These are phyloP conservation scores for Takakia lepidozioides DNA, from an alignment of 225 moss, liverwort and hornwort genomes.

Conservation along the genomic window DNA sequence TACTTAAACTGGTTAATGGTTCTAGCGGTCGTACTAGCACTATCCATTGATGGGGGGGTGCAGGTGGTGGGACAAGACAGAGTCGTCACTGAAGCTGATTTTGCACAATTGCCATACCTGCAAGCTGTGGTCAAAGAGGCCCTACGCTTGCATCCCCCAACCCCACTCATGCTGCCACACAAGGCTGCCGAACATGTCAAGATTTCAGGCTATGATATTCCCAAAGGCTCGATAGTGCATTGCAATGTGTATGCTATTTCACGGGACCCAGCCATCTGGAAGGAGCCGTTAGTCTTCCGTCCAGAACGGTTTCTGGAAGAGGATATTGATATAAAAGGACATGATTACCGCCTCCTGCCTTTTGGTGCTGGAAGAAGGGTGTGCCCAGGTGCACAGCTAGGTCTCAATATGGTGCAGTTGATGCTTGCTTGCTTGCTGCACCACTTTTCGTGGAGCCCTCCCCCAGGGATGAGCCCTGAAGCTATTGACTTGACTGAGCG, in stretches of 20 bases:
- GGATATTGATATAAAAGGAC: conserved; percentile 82
- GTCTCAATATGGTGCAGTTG: conserved; percentile 69
- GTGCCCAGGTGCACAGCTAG: conserved; percentile 89
- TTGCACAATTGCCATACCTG: conserved; percentile 57
- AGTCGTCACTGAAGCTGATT: conserved; percentile 56
- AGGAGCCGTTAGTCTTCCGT: conserved; percentile 48
- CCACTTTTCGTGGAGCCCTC: conserved; percentile 61
- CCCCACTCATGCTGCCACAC: conserved; percentile 91
- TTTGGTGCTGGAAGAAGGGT: conserved; percentile 85
- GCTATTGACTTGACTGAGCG: conserved; percentile 55
- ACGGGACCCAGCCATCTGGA: conserved; percentile 62
- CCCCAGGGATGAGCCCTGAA: conserved; percentile 13
- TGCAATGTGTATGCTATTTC: conserved; percentile 86
- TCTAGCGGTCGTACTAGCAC: too few species aligned
- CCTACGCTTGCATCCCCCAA: conserved; percentile 82
- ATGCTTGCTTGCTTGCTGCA: conserved; percentile 85
- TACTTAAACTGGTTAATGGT: not conserved
- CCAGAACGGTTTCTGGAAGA: conserved; percentile 85
- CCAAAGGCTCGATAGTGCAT: conserved; percentile 65
- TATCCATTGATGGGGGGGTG: conserved; percentile 21
- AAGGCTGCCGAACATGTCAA: conserved; percentile 57
- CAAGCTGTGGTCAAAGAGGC: conserved; percentile 79
- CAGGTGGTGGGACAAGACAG: conserved; percentile 66
- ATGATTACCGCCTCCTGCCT: conserved; percentile 76
- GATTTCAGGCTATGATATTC: conserved; percentile 71